Base-by-base conservation (phyloP, 2,329 filamentous ascomycete genomes). In the Penicillium sp. region DNA sequence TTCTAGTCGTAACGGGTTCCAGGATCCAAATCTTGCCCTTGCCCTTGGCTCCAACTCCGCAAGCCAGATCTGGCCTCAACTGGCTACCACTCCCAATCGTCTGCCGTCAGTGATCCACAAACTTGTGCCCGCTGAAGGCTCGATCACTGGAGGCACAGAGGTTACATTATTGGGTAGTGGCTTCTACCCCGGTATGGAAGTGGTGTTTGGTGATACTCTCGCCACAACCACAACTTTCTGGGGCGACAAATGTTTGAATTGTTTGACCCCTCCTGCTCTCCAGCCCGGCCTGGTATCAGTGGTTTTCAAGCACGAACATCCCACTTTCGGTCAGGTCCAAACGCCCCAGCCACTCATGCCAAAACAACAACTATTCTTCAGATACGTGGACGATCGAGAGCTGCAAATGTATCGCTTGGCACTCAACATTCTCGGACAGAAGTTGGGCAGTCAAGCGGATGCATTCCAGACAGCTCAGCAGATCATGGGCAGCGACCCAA, bases 151-250 rank as follows among this genome's bases (percentile, higher is more conserved):
- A 53, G 91, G 91, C 39, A 91, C 90, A 47, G 91, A 96, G 69
- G 90, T 96, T 3, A 93, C 89, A 0, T 83, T 94, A 51, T 78
- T 95, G 8, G 91, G 92, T 16, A 88, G 85, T 58, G 85, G 86
- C 13, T 95, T 96, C 68, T 86, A 85, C 58, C 86, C 88, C 71
- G 85, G 85, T 1, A 80, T 95, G 56, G 88, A 92, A 57, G 89
- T 96, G 49, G 88, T 91, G 72, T 96, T 96, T 69, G 92, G 92
- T 18, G 84, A 87, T 56, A 79, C 76, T 15, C 75, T 81, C 43
- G 84, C 85, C 16, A 84, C 87, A 0, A 89, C 87, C 0, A 92
- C 89, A 1, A 90, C 88, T 0, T 94, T 83, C 67, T 93, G 88
- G 88, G 87, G 88, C 42, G 83, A 89, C 57, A 86, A 86, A 53